Conservation (phyloP, 257 asterid species). For the Petunia axillaris region DNA sequence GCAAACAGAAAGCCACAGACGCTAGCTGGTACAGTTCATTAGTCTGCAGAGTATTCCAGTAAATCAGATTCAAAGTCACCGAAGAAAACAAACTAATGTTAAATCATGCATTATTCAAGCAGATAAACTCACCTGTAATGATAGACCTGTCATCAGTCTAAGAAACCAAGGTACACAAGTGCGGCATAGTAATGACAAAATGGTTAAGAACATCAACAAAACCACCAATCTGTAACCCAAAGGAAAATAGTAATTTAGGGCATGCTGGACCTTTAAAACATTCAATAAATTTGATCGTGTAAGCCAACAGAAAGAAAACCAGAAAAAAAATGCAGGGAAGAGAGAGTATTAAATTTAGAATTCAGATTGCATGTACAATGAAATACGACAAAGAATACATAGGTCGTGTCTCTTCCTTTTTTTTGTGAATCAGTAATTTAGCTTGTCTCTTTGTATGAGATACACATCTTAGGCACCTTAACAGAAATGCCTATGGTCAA, state of each 20-base stretch:
- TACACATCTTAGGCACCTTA: background rate
- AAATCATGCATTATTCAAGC: constrained; percentile 30
- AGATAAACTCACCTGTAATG: constrained; percentile 67
- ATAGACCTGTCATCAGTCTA: constrained; percentile 77
- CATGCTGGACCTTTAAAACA: constrained; percentile 27
- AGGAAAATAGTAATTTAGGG: constrained; percentile 29
- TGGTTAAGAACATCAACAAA: constrained; percentile 54
- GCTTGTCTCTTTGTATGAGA: background rate
- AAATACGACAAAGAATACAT: background rate
- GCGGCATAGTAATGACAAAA: constrained; percentile 57
- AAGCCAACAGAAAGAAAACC: background rate
- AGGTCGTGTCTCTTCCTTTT: background rate
- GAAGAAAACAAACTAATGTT: constrained; percentile 30
- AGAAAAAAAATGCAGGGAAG: background rate
- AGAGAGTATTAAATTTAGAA: background rate
- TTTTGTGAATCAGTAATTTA: no score
- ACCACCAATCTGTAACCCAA: constrained; percentile 60
- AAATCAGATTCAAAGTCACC: constrained; percentile 37
- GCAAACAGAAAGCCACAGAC: constrained; percentile 85
- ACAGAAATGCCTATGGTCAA: background rate
- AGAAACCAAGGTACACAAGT: constrained; percentile 76
- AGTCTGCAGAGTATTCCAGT: constrained; percentile 61
- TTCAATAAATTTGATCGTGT: background rate
- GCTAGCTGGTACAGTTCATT: constrained; percentile 88
- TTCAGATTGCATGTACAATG: constrained; percentile 1